Base-by-base conservation (phyloP, 2,329 filamentous ascomycete genomes). In the Aspergillus jensenii region DNA sequence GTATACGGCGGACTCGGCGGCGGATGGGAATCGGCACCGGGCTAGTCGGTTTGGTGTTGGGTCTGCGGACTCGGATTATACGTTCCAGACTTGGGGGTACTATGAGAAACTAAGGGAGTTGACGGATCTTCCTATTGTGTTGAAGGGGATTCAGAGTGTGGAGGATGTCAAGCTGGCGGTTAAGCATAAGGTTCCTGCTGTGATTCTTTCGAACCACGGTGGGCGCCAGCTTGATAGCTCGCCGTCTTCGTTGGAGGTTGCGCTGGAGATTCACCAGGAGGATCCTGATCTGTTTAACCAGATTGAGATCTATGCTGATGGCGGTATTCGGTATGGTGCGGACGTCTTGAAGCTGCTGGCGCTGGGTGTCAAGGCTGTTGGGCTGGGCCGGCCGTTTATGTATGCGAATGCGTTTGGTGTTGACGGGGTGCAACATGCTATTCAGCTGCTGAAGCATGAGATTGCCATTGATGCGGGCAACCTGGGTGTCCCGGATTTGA, bases 1-100 rank as follows among this genome's bases (percentile, higher is more conserved):
- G 60, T 79, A 97, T 52, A 97, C 93, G 0, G 85, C 97, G 21
- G 93, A 98, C 73, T 91, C 92, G 0, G 90, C 93, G 0, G 90
- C 95, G 1, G 90, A 91, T 0, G 93, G 92, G 0, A 97, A 97
- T 79, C 82, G 93, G 3, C 51, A 50, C 3, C 56, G 55, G 6
- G 59, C 56, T 5, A 31, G 40, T 12, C 56, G 59, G 12, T 59
- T 55, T 21, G 52, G 52, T 9, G 52, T 56, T 2, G 56, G 57
- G 4, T 56, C 57, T 1, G 33, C 41, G 4, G 39, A 58, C 23
- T 45, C 45, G n/a, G 31, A 33, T 2, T 59, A 54, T 49, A 52
- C 53, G n/a, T 37, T 52, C 12, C 45, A 50, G 14, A 59, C 56
- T 4, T 59, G 56, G 52, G 56, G 46, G n/a, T 45, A 48, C 17